A percentile compares a stretch with the other conserved stretches of the same genome.
Conservation (phyloP, 345 rosid genomes). For the Arabidopsis arenosa region DNA sequence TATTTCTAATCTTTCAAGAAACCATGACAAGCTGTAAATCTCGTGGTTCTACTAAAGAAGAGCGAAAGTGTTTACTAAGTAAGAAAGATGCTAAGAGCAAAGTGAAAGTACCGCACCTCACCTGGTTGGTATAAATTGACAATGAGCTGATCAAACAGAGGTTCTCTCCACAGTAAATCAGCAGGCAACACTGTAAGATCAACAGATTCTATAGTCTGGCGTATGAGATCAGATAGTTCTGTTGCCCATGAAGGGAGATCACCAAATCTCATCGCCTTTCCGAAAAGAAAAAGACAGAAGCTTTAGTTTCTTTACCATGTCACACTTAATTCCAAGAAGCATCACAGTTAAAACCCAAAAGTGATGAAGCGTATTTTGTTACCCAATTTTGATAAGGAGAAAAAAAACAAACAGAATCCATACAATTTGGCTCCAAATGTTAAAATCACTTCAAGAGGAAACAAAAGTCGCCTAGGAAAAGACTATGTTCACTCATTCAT, state of each 20-base stretch:
- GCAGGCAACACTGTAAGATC: conserved; percentile 52
- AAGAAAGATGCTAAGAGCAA: background rate
- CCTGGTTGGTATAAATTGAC: conserved; percentile 82
- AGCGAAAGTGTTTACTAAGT: background rate
- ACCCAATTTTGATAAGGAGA: background rate
- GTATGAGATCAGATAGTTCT: conserved; percentile 60
- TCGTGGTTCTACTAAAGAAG: background rate
- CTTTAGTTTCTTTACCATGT: background rate
- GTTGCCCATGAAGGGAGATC: conserved; percentile 83
- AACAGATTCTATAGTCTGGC: conserved; percentile 48
- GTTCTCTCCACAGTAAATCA: conserved; percentile 72
- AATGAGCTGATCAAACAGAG: conserved; percentile 82
- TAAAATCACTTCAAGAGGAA: background rate
- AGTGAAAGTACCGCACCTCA: conserved; percentile 61
- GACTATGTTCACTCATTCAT: conserved; percentile 8
- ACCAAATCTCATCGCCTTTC: conserved; percentile 93
- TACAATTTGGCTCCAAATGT: background rate
- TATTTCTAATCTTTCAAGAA: background rate
- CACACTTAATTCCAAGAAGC: conserved; percentile 13
- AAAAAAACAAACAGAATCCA: conserved; percentile 14
- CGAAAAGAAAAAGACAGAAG: background rate
- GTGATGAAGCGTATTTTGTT: background rate
- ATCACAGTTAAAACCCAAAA: background rate
- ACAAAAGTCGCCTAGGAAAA: background rate
- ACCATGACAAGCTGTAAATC: background rate